Evolutionary conservation across 176 grass and related monocot species (phyloP).

Genomic region (Carex scoparia): DNA sequence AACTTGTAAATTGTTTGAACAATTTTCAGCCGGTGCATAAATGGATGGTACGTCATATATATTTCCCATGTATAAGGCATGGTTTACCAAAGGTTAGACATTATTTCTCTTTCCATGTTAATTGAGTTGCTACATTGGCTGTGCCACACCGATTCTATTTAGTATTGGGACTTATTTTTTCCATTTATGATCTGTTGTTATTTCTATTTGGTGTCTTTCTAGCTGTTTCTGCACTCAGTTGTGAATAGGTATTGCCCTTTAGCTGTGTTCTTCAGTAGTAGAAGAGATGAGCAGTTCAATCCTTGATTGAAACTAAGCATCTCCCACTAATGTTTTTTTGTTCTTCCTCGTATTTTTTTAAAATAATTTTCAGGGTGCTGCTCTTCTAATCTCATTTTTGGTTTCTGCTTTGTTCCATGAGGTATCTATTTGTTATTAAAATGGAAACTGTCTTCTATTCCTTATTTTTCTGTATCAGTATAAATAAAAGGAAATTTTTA

Average conservation of each 20-base stretch:
- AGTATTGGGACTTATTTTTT: not conserved
- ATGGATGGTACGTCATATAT: constrained; percentile 91
- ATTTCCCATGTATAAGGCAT: constrained; percentile 86
- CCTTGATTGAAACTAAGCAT: not conserved
- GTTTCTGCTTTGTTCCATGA: constrained; percentile 94
- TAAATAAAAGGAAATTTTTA: not conserved
- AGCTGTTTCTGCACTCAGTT: not conserved
- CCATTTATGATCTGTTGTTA: not conserved
- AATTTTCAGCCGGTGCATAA: constrained; percentile 88
- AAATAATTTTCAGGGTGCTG: constrained; percentile 63
- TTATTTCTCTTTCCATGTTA: constrained; percentile 24
- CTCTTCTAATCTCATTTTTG: constrained; percentile 80
- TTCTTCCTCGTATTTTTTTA: not conserved
- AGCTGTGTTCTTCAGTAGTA: not conserved
- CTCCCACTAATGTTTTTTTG: not conserved
- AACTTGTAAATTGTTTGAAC: constrained; percentile 16
- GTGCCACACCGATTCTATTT: not conserved
- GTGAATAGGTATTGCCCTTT: not conserved
- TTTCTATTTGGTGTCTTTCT: not conserved
- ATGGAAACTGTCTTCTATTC: not conserved
- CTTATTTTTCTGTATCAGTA: not conserved
- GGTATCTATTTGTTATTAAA: constrained; percentile 39
- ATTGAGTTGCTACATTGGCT: not conserved
- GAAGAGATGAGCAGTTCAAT: not conserved
- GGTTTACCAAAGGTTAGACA: constrained; percentile 71